Percentiles rank a stretch among this genome's conserved stretches.
Conservation (phyloP, 2,329 filamentous ascomycete genomes). For the Harringtonia lauricola region DNA sequence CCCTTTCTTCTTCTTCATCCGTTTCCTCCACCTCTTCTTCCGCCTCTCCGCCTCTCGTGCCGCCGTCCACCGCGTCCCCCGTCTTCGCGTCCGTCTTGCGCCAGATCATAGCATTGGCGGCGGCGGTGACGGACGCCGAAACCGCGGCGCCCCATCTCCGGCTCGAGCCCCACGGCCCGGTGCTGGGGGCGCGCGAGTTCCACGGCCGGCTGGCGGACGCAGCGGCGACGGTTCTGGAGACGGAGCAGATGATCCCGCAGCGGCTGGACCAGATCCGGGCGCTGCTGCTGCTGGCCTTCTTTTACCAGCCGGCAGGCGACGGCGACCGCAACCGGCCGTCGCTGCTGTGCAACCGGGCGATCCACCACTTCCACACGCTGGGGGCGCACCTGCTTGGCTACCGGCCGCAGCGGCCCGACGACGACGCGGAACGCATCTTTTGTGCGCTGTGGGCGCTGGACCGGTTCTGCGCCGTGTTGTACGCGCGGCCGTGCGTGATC, state of each 20-base stretch:
- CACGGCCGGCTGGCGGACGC: conserved; percentile 35
- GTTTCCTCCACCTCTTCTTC: conserved; percentile 18
- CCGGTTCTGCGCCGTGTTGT: conserved; percentile 46
- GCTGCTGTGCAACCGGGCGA: conserved; percentile 39
- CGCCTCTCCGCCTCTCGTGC: too few species aligned
- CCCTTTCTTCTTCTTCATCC: not conserved
- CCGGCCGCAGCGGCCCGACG: conserved; percentile 20
- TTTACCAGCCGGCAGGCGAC: conserved; percentile 41
- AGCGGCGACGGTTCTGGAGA: conserved; percentile 35
- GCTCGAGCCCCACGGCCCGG: conserved; percentile 25
- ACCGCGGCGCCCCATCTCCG: conserved; percentile 30
- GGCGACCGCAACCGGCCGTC: conserved; percentile 44
- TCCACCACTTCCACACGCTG: conserved; percentile 46
- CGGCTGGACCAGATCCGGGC: conserved; percentile 44
- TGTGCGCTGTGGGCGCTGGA: conserved; percentile 52
- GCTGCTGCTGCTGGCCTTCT: conserved; percentile 44
- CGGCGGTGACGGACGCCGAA: conserved; percentile 32
- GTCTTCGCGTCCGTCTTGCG: conserved; percentile 32
- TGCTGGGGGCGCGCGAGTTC: conserved; percentile 35
- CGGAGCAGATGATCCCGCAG: conserved; percentile 41
- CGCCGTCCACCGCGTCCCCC: not conserved
- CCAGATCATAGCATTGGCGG: conserved; percentile 45
- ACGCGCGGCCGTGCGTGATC: conserved; percentile 47
- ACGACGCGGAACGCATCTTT: conserved; percentile 38
- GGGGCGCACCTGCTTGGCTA: conserved; percentile 39